A percentile compares a stretch with the other conserved stretches of the same genome.
These are phyloP conservation scores for Penicillium lividum DNA, from an alignment of 495 filamentous ascomycete species.

Conservation along the genomic window DNA sequence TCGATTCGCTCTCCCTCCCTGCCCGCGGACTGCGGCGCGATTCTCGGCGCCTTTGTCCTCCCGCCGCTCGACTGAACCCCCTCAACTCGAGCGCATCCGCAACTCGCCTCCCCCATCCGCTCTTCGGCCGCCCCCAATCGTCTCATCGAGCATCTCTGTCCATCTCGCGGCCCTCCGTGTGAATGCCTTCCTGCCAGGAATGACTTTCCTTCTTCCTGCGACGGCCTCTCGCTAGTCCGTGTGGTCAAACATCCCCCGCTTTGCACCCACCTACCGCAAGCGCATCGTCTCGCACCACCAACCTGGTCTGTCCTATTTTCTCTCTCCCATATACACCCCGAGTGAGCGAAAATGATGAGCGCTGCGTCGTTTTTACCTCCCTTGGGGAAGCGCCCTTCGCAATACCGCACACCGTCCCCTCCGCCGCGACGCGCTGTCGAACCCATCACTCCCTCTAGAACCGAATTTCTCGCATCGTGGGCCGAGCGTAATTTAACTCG, in stretches of 20 bases:
- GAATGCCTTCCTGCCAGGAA: slow-evolving; percentile 43
- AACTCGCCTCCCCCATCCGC: slow-evolving; percentile 33
- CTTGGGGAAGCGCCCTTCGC: slow-evolving; percentile 43
- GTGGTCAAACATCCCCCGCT: slow-evolving; percentile 51
- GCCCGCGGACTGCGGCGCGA: slow-evolving; percentile 38
- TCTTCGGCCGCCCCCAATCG: slow-evolving; percentile 21
- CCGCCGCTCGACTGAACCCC: slow-evolving; percentile 39
- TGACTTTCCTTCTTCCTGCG: slow-evolving; percentile 45
- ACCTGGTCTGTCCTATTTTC: slow-evolving; percentile 15
- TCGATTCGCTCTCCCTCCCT: slow-evolving; percentile 18
- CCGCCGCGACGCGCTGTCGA: slow-evolving; percentile 55
- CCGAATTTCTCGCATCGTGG: slow-evolving; percentile 37
- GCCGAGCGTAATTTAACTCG: slow-evolving; percentile 32
- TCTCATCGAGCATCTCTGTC: slow-evolving; percentile 23
- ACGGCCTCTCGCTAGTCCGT: slow-evolving; percentile 51
- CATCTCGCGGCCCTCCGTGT: slow-evolving; percentile 30
- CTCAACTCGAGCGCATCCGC: slow-evolving; percentile 39
- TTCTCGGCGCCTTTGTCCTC: slow-evolving; percentile 39
- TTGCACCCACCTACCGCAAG: slow-evolving; percentile 48
- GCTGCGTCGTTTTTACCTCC: slow-evolving; percentile 48
- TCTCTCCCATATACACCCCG: slow-evolving; percentile 15
- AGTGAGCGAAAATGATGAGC: slow-evolving; percentile 40
- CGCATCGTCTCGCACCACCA: slow-evolving; percentile 34
- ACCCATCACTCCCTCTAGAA: slow-evolving; percentile 49
- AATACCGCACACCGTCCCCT: slow-evolving; percentile 57